Base-by-base conservation (phyloP, 305 asterid species). In the Rubia tinctorum region DNA sequence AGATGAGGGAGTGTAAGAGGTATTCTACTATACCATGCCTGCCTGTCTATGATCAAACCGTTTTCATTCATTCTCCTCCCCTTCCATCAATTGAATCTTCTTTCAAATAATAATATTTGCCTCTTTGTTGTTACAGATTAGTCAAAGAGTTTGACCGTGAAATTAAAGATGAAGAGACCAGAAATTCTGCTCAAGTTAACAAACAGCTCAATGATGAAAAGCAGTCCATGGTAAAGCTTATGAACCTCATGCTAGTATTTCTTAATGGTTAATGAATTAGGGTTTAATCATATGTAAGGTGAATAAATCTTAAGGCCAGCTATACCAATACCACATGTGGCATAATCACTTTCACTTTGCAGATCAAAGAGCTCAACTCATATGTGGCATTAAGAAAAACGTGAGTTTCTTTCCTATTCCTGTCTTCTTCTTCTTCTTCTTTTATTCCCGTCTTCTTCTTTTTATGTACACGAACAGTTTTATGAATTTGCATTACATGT, bases 1-100 rank as follows among this genome's bases (percentile, higher is more conserved):
- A 89, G 93, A 95, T 93, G 98, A 86, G 95, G 82, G 99, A 95
- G 85, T 95, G 98, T 75, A 95, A 95, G 86, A 92, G 99, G 99
- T 90, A 17, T 66, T 23, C 25, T 3, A 13, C 34, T 66, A 27
- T 23, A 47, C 34, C 2, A 30, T 10, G 13, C 20, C 39, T n/a
- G n/a, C n/a, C n/a, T n/a, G n/a, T n/a, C n/a, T n/a, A n/a, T n/a
- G 0, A 5, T 10, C 5, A 55, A 11, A 10, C n/a, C n/a, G n/a
- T n/a, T n/a, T n/a, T n/a, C n/a, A n/a, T n/a, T n/a, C n/a, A n/a
- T n/a, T n/a, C n/a, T n/a, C n/a, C n/a, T n/a, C n/a, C n/a, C n/a
- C n/a, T n/a, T n/a, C n/a, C n/a, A n/a, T n/a, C n/a, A n/a, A n/a
- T n/a, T n/a, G n/a, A n/a, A n/a, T n/a, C n/a, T 45, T 20, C 37